These are phyloP conservation scores for Plantago coronopus DNA, from an alignment of 305 asterid species.

Conservation along the genomic window DNA sequence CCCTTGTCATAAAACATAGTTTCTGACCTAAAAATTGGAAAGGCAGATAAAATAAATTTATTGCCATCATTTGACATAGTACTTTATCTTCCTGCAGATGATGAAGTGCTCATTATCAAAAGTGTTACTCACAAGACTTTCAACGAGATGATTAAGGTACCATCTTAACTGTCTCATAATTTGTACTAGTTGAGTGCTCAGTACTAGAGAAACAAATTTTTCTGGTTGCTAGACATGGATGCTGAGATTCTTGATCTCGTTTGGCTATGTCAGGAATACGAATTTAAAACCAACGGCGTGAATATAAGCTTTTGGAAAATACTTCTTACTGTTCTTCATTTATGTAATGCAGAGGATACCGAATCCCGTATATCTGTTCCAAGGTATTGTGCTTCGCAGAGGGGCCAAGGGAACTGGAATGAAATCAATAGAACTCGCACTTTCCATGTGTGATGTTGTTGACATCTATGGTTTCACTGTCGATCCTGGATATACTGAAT, in stretches of 20 bases:
- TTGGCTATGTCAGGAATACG: neutral
- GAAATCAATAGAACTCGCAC: constrained; percentile 96
- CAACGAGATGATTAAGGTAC: constrained; percentile 85
- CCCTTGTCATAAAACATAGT: no score
- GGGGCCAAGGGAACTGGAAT: constrained; percentile 99
- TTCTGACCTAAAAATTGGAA: neutral
- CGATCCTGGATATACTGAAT: constrained; percentile 98
- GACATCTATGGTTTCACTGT: constrained; percentile 97
- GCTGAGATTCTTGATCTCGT: neutral
- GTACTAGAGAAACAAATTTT: neutral
- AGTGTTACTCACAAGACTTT: constrained; percentile 88
- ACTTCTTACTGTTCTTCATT: constrained; percentile 21
- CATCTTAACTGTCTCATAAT: no score
- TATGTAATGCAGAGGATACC: constrained; percentile 55
- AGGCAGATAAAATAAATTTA: constrained; percentile 12
- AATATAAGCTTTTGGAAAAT: constrained; percentile 5
- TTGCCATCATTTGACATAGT: constrained; percentile 8
- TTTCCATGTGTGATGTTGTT: constrained; percentile 94
- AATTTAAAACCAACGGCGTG: constrained; percentile 10
- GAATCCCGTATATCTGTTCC: constrained; percentile 95
- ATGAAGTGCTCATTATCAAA: constrained; percentile 91
- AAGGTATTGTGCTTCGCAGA: constrained; percentile 93
- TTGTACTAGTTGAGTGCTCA: constrained; percentile 1
- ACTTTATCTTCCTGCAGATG: constrained; percentile 48
- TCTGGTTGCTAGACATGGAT: neutral